Evolutionary conservation across 768 basidiomycete species (phyloP).

Genomic region (Suillus occidentalis): DNA sequence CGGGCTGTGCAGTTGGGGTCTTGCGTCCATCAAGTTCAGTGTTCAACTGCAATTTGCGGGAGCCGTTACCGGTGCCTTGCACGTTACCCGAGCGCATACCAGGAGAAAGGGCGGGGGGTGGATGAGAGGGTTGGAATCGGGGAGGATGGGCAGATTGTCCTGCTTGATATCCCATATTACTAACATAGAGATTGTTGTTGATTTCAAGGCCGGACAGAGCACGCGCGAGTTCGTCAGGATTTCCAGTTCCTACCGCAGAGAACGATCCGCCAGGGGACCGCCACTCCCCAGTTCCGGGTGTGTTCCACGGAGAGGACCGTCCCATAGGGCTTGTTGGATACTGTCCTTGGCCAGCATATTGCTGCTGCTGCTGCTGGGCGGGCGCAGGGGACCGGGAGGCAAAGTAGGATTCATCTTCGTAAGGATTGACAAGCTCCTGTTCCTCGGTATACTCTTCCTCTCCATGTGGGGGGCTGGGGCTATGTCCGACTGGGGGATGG

Average conservation of each 20-base stretch:
- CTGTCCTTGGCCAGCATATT: slow-evolving; percentile 34
- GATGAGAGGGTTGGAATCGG: slow-evolving; percentile 57
- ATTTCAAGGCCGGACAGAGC: slow-evolving; percentile 73
- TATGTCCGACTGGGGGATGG: slow-evolving; percentile 31
- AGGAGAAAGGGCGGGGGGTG: slow-evolving; percentile 47
- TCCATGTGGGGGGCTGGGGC: slow-evolving; percentile 49
- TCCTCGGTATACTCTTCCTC: slow-evolving; percentile 61
- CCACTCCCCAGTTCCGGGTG: slow-evolving; percentile 58
- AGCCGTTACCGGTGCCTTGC: slow-evolving; percentile 36
- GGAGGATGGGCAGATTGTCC: slow-evolving; percentile 66
- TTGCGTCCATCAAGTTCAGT: slow-evolving; percentile 70
- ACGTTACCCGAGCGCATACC: slow-evolving; percentile 42
- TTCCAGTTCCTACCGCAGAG: slow-evolving; percentile 28
- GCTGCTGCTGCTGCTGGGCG: slow-evolving; percentile 37
- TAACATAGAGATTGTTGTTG: slow-evolving; percentile 31
- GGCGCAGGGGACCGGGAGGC: slow-evolving; percentile 42
- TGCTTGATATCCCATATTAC: slow-evolving; percentile 33
- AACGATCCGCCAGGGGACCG: slow-evolving; percentile 40
- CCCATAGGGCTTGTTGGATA: slow-evolving; percentile 59
- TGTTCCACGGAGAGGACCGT: slow-evolving; percentile 65
- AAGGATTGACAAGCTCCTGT: slow-evolving; percentile 38
- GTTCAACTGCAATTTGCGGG: slow-evolving; percentile 53
- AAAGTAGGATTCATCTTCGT: slow-evolving; percentile 58
- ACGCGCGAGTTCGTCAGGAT: slow-evolving; percentile 74
- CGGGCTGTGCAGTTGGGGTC: slow-evolving; percentile 49